Evolutionary conservation across 768 basidiomycete genomes (phyloP), one percentile per base, ranked within the genome.

Genomic region (Sporobolomyces pararoseus): DNA sequence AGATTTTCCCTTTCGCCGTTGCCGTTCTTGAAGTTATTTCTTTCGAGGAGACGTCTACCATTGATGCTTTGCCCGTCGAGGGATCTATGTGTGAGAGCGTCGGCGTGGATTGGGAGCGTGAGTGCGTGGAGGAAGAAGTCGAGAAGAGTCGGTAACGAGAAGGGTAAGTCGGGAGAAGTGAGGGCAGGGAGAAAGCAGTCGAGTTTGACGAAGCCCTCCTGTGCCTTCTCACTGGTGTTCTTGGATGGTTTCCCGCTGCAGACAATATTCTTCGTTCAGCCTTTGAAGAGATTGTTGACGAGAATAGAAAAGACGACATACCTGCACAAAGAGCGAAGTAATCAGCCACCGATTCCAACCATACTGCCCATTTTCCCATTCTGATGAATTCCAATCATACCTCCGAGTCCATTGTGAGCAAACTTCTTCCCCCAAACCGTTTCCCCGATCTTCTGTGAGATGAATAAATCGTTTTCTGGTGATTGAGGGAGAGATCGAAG

Each of bases 261-360:
- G n/a, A n/a, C n/a, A n/a, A n/a, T n/a, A n/a, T n/a, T n/a, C n/a
- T n/a, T n/a, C n/a, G n/a, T n/a, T n/a, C n/a, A n/a, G n/a, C n/a
- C n/a, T 42, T 42, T 42, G 39, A 42, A 9, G 17, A 42, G 10
- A 42, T 17, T 42, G 10, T 42, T 17, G 39, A 42, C n/a, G n/a
- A 42, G 39, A 17, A 17, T 9, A 42, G 39, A 17, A 10, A 9
- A 17, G 39, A 10, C 17, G 39, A 42, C 39, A 47, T 47, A 47
- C 46, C 46, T 13, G 46, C 46, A 47, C 14, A 47, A 23, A 23
- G 46, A 23, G 12, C 7, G 10, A 42, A 14, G 7, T 47, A 6
- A 19, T 89, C 85, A 94, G 87, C 91, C 91, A 80, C 91, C 92
- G 79, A 94, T 94, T 70, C 90, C 82, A 72, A 93, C 93, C 91